These are phyloP conservation scores for Raphidocelis subcapitata DNA, from an alignment of 139 green algal genomes.

Conservation along the genomic window DNA sequence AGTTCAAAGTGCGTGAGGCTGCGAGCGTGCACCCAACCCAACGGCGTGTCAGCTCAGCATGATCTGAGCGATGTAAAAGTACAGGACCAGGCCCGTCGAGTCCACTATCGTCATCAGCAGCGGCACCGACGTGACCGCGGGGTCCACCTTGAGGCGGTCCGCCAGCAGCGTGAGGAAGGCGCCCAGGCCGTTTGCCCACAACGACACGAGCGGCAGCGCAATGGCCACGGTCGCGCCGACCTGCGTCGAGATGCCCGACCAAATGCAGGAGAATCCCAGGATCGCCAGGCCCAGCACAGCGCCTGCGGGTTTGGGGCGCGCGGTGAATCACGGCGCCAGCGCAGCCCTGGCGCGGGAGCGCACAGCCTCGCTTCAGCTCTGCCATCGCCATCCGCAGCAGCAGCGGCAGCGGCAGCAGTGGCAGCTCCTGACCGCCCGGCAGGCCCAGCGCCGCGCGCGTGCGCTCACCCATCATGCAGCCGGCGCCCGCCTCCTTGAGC, in stretches of 20 bases:
- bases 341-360: background rate
- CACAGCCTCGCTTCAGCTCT: background rate
- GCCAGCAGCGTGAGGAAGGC: conserved; percentile 59
- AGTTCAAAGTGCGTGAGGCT: too few relatives aligned
- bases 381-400: background rate
- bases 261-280: conserved; percentile 47
- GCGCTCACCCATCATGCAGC: conserved; percentile 54
- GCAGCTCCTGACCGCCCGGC: background rate
- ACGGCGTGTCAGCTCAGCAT: conserved; percentile 24
- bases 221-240: conserved; percentile 56
- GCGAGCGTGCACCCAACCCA: too few relatives aligned
- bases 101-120: conserved; percentile 74
- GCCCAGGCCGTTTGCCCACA: conserved; percentile 69
- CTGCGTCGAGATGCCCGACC: conserved; percentile 39
- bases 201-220: conserved; percentile 64
- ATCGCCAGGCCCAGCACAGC: conserved; percentile 49
- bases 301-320: conserved; percentile 23
- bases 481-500: conserved; percentile 53
- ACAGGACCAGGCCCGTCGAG: conserved; percentile 62
- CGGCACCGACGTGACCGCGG: conserved; percentile 65
- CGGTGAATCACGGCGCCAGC: background rate
- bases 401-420: background rate
- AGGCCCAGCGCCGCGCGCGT: background rate
- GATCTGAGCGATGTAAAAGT: conserved; percentile 58
- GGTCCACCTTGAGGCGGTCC: conserved; percentile 48